phyloP scores from a whole-genome alignment of 345 rosid genomes.

The Erucastrum elatum region DNA sequence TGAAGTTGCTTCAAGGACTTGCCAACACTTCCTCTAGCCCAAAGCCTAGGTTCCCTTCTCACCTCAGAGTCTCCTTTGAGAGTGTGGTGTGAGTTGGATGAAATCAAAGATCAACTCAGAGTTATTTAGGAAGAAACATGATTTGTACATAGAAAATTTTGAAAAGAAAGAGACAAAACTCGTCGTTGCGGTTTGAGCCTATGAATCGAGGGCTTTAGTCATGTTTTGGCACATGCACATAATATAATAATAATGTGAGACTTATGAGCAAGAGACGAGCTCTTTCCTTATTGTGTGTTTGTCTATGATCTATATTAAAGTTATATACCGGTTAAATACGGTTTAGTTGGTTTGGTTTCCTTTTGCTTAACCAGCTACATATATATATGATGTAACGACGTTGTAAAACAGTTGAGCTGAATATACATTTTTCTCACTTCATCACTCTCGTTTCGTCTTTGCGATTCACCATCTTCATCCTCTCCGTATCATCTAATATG shows the following conservation, averaged over 20 bases:
- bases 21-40: constrained; percentile 33
- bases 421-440: no score
- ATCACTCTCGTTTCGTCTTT: no score
- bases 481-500: no score
- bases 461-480: no score
- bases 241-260: background rate
- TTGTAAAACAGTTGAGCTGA: no score
- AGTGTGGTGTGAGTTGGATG: constrained; percentile 25
- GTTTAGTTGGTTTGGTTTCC: no score
- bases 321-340: no score
- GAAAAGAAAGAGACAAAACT: background rate
- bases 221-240: background rate
- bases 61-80: constrained; percentile 36
- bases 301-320: background rate
- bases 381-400: no score
- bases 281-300: background rate
- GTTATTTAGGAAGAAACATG: constrained; percentile 11
- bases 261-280: constrained; percentile 2
- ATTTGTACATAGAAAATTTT: constrained; percentile 31
- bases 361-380: no score
- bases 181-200: background rate
- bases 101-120: background rate
- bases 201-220: background rate
- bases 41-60: constrained; percentile 29
- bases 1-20: constrained; percentile 46